These are phyloP conservation scores for Xylaria sp. DNA, from an alignment of 2,329 filamentous ascomycete genomes.

Conservation along the genomic window DNA sequence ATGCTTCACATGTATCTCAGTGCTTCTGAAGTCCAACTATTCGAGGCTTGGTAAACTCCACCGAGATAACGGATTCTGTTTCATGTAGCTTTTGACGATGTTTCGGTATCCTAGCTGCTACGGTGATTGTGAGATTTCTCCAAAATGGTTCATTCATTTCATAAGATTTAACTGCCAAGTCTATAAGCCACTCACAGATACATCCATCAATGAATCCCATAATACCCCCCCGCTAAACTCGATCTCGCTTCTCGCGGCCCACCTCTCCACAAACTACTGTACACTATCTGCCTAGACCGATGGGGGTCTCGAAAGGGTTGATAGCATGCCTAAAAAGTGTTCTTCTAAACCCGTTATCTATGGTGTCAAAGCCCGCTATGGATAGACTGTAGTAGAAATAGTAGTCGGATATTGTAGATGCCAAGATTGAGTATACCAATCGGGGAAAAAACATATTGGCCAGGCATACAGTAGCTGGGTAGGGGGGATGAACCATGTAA, in stretches of 20 bases:
- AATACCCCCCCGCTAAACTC: constrained; percentile 15
- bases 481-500: constrained; percentile 14
- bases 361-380: neutral
- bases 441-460: constrained; percentile 1
- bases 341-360: neutral
- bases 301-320: neutral
- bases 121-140: constrained; percentile 17
- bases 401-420: neutral
- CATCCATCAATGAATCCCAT: constrained; percentile 30
- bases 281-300: neutral
- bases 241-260: constrained; percentile 23
- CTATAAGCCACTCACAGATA: constrained; percentile 13
- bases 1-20: constrained; percentile 5
- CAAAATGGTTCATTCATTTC: constrained; percentile 11
- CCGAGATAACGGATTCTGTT: neutral
- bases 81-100: constrained; percentile 4
- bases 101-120: constrained; percentile 17
- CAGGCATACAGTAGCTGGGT: neutral
- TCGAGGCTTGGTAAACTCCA: constrained; percentile 3
- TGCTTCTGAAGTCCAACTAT: neutral
- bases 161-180: constrained; percentile 21
- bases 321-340: neutral
- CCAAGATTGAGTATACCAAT: neutral
- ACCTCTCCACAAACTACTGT: constrained; percentile 34
- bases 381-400: neutral